Evolutionary conservation across 345 rosid genomes (phyloP).

Genomic region (Microthlaspi erraticum): DNA sequence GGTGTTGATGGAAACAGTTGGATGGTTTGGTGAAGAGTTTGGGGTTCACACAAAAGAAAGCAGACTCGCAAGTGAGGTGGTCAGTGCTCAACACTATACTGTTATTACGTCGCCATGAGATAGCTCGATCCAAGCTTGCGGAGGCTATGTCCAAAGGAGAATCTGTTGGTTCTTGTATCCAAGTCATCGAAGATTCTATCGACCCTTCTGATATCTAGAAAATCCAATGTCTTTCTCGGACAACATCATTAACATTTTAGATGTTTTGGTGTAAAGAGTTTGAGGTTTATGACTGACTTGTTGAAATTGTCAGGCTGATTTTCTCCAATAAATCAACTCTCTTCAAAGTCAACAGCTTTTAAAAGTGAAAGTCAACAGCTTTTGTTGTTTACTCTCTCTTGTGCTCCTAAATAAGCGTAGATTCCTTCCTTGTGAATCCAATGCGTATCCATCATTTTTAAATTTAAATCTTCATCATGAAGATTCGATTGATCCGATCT

Average conservation of each 20-base stretch:
- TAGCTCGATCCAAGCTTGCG: conserved; percentile 68
- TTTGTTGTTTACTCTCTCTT: too few relatives aligned
- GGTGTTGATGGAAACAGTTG: conserved; percentile 52
- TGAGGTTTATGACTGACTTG: too few relatives aligned
- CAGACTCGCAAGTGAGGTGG: conserved; percentile 91
- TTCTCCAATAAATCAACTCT: too few relatives aligned
- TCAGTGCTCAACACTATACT: conserved; percentile 74
- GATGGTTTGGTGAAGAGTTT: conserved; percentile 68
- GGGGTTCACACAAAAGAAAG: conserved; percentile 90
- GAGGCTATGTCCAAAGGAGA: conserved; percentile 71
- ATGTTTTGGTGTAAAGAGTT: too few relatives aligned
- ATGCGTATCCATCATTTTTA: too few relatives aligned
- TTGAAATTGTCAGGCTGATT: too few relatives aligned
- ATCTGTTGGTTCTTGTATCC: conserved; percentile 75
- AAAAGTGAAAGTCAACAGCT: too few relatives aligned
- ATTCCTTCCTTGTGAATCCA: too few relatives aligned
- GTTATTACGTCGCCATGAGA: conserved; percentile 73
- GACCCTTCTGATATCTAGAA: conserved; percentile 55
- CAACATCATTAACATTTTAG: too few relatives aligned
- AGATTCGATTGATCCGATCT: background rate
- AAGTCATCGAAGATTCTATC: conserved; percentile 59
- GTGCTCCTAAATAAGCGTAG: too few relatives aligned
- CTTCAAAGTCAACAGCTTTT: too few relatives aligned
- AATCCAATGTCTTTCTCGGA: background rate
- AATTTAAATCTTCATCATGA: background rate